Evolutionary conservation across 2,329 filamentous ascomycete species (phyloP).

Genomic region (Fusarium multiceps): DNA sequence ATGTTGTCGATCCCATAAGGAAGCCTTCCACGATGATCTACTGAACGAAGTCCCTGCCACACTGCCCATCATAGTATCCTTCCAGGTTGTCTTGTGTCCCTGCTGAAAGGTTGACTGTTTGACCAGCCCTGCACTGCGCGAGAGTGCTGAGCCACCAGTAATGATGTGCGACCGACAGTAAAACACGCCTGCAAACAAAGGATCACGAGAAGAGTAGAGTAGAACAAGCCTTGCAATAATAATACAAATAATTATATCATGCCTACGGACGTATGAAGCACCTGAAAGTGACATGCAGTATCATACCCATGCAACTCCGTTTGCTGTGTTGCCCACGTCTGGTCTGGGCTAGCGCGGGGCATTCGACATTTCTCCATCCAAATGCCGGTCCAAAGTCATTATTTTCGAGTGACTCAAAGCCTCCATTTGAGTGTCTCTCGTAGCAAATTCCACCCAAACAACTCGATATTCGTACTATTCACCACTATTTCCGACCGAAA

Average conservation of each 20-base stretch:
- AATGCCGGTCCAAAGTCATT: constrained; percentile 40
- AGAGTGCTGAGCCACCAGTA: neutral
- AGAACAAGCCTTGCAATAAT: neutral
- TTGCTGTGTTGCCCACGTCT: constrained; percentile 13
- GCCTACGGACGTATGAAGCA: neutral
- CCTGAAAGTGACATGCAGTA: constrained; percentile 1
- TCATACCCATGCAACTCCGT: neutral
- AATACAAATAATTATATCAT: neutral
- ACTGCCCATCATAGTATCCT: neutral
- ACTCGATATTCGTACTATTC: neutral
- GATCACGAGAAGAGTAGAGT: neutral
- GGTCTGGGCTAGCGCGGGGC: constrained; percentile 50
- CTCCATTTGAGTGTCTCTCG: constrained; percentile 23
- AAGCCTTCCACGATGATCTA: neutral
- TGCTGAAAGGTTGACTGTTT: neutral
- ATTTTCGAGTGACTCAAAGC: constrained; percentile 52
- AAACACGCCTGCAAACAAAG: neutral
- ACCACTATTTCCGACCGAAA: constrained; percentile 1
- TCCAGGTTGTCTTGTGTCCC: too few relatives aligned
- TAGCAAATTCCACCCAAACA: constrained; percentile 16
- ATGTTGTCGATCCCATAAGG: neutral
- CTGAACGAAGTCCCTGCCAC: neutral
- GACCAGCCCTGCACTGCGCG: neutral
- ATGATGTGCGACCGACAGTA: neutral
- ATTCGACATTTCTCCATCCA: constrained; percentile 41